Evolutionary conservation across 2,329 filamentous ascomycete species (phyloP).

Genomic region (Drechslera avenae): DNA sequence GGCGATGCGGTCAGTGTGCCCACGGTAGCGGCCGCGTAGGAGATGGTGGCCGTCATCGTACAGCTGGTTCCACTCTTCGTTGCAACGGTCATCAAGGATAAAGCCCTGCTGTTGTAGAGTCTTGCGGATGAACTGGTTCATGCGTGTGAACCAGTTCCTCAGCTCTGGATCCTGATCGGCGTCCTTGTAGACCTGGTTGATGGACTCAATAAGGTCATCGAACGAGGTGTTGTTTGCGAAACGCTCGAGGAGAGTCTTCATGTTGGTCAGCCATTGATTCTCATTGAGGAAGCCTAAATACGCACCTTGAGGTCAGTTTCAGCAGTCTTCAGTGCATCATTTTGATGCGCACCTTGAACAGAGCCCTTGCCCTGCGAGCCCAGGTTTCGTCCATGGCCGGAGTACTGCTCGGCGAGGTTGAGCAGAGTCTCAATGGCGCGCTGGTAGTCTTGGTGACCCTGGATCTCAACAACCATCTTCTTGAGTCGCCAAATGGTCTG

Average conservation of each 20-base stretch:
- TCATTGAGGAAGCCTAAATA: constrained; percentile 48
- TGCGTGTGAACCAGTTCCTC: constrained; percentile 82
- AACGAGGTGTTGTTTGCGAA: constrained; percentile 94
- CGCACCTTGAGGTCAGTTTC: constrained; percentile 78
- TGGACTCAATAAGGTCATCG: constrained; percentile 81
- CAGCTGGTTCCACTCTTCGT: constrained; percentile 78
- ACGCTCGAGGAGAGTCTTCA: constrained; percentile 83
- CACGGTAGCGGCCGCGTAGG: constrained; percentile 84
- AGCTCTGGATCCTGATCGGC: constrained; percentile 87
- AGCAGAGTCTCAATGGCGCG: constrained; percentile 89
- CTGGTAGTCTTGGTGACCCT: constrained; percentile 92
- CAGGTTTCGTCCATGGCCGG: constrained; percentile 70
- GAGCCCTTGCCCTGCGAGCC: constrained; percentile 68
- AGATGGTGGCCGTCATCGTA: constrained; percentile 87
- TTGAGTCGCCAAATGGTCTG: constrained; percentile 91
- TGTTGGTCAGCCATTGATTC: constrained; percentile 57
- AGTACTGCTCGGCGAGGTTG: constrained; percentile 82
- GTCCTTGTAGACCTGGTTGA: constrained; percentile 84
- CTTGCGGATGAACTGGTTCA: constrained; percentile 79
- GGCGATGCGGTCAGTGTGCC: constrained; percentile 81
- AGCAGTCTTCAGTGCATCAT: constrained; percentile 68
- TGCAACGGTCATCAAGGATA: constrained; percentile 81
- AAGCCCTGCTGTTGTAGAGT: constrained; percentile 89
- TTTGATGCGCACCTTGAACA: constrained; percentile 72
- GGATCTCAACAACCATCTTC: constrained; percentile 97